These are phyloP conservation scores for Heimioporus sp. DNA, from an alignment of 768 basidiomycete genomes.

Conservation along the genomic window DNA sequence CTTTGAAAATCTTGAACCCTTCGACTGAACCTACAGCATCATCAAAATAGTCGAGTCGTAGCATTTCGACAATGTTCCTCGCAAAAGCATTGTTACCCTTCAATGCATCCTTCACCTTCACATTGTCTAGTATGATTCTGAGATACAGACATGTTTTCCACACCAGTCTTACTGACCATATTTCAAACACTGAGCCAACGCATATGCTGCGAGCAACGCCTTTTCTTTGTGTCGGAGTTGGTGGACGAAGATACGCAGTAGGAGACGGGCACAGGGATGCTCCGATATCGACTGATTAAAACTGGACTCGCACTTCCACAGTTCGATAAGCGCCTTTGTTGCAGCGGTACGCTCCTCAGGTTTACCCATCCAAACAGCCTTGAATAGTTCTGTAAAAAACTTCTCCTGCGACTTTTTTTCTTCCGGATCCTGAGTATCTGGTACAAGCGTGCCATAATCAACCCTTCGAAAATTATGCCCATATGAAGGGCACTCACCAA, in stretches of 20 bases:
- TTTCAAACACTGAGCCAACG: conserved; percentile 3
- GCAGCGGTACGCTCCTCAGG: conserved; percentile 18
- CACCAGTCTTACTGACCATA: background rate
- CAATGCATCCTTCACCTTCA: background rate
- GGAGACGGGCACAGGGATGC: conserved; percentile 2
- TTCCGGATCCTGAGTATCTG: conserved; percentile 2
- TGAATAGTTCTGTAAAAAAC: conserved; percentile 11
- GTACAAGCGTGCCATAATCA: background rate
- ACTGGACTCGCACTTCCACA: conserved; percentile 14
- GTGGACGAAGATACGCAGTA: conserved; percentile 10
- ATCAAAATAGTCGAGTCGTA: conserved; percentile 5
- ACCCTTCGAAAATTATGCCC: too few species aligned
- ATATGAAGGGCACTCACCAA: background rate
- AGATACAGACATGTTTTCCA: background rate
- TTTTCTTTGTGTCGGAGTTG: conserved; percentile 13
- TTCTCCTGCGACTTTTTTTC: background rate
- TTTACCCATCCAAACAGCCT: background rate
- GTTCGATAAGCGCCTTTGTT: conserved; percentile 18
- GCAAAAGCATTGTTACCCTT: background rate
- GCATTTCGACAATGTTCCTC: conserved; percentile 1
- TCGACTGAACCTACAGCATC: background rate
- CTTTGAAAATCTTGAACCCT: conserved; percentile 5
- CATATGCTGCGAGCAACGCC: conserved; percentile 20
- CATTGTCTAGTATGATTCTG: background rate
- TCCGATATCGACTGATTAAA: too few species aligned